These are phyloP conservation scores for Globisporangium recalcitrans DNA, from an alignment of 352 stramenopile genomes.

Conservation along the genomic window DNA sequence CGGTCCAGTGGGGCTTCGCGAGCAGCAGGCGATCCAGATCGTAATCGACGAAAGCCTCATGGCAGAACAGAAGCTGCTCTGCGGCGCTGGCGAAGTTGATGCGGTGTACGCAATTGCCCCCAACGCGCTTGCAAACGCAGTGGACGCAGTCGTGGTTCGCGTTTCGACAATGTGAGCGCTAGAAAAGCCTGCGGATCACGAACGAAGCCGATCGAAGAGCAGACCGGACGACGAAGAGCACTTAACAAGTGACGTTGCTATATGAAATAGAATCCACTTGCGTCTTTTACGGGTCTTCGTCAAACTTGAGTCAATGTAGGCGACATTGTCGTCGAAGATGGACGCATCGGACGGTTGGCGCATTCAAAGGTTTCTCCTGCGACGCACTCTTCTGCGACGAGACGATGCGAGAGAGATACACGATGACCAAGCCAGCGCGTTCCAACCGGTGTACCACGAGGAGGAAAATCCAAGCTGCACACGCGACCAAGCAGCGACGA, in stretches of 20 bases:
- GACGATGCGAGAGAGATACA: neutral
- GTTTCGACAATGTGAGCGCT: neutral
- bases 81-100: slow-evolving; percentile 37
- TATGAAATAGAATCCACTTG: neutral
- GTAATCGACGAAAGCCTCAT: slow-evolving; percentile 39
- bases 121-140: slow-evolving; percentile 9
- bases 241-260: neutral
- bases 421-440: too few relatives aligned
- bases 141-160: slow-evolving; percentile 14
- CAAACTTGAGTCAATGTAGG: neutral
- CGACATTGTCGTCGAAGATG: neutral
- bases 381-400: neutral
- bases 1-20: slow-evolving; percentile 53
- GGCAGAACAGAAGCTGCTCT: slow-evolving; percentile 30
- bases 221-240: too few relatives aligned
- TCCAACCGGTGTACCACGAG: neutral
- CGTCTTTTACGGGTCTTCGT: neutral
- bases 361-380: neutral
- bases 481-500: neutral
- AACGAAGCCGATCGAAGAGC: neutral
- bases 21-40: slow-evolving; percentile 42
- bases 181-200: neutral
- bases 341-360: neutral
- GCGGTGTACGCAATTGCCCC: slow-evolving; percentile 47
- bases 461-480: neutral